Evolutionary conservation across 805 yeast genomes (phyloP).

Genomic region (Lachancea kluyveri): DNA sequence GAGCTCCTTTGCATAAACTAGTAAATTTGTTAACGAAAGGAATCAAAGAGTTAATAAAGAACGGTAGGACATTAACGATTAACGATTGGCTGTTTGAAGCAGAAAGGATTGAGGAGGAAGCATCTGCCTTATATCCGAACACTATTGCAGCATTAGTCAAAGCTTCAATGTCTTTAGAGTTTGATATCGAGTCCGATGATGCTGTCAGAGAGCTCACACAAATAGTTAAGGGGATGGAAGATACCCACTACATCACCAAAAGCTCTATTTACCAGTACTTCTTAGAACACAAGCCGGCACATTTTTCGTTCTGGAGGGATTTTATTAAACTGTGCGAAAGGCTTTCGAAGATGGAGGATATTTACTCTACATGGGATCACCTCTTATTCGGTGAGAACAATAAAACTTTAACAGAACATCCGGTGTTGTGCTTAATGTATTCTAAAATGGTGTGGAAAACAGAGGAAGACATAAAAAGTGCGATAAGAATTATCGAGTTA

Average conservation of each 20-base stretch:
- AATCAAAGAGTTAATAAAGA: conserved; percentile 44
- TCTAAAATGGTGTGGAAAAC: conserved; percentile 63
- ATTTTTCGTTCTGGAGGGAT: conserved; percentile 43
- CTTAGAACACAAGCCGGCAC: conserved; percentile 41
- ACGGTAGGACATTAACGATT: conserved; percentile 31
- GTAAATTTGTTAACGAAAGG: conserved; percentile 29
- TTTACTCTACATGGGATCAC: conserved; percentile 44
- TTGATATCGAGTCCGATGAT: no score
- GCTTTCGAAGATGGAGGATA: conserved; percentile 22
- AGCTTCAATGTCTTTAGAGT: conserved; percentile 33
- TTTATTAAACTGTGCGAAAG: conserved; percentile 35
- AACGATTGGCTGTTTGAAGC: conserved; percentile 56
- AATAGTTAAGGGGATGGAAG: conserved; percentile 15
- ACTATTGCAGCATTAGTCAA: conserved; percentile 51
- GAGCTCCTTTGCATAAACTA: conserved; percentile 34
- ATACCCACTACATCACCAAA: conserved; percentile 25
- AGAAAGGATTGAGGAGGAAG: conserved; percentile 41
- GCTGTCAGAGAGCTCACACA: conserved; percentile 15
- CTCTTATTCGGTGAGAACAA: conserved; percentile 35
- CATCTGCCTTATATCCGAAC: conserved; percentile 28
- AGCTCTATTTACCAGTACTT: conserved; percentile 38
- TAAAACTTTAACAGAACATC: conserved; percentile 40
- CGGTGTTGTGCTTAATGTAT: conserved; percentile 56
- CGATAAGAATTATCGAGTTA: conserved; percentile 46
- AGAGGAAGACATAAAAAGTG: conserved; percentile 41